These are phyloP conservation scores for Picea abies DNA, from an alignment of 83 land plant genomes.

Conservation along the genomic window DNA sequence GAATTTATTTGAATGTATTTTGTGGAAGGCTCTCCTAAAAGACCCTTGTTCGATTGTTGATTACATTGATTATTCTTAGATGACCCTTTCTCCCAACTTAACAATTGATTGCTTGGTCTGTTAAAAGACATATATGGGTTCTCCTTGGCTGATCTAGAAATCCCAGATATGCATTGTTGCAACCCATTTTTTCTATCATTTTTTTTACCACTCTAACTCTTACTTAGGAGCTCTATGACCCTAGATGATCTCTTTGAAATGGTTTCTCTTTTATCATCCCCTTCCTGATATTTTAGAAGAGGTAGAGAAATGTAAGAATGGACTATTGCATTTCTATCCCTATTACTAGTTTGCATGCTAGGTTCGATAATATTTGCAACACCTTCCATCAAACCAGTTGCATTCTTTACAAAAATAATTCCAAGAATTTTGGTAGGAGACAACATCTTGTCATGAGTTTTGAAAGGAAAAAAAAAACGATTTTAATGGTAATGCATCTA, in stretches of 20 bases:
- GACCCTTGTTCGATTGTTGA: too few species aligned
- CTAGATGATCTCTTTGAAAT: slow-evolving; percentile 21
- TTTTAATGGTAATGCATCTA: slow-evolving; percentile 53
- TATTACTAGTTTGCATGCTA: slow-evolving; percentile 30
- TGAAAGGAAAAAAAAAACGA: slow-evolving; percentile 49
- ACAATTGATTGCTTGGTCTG: not conserved
- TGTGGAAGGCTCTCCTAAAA: not conserved
- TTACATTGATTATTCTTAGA: too few species aligned
- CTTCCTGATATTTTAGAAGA: slow-evolving; percentile 41
- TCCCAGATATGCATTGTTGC: too few species aligned
- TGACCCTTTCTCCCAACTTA: too few species aligned
- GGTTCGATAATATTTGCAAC: slow-evolving; percentile 74
- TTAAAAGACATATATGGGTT: slow-evolving; percentile 4
- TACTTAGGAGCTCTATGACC: slow-evolving; percentile 31
- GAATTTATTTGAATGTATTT: too few species aligned
- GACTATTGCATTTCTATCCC: slow-evolving; percentile 22
- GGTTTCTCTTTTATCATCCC: slow-evolving; percentile 35
- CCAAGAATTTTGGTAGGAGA: slow-evolving; percentile 75
- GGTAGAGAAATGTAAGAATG: slow-evolving; percentile 32
- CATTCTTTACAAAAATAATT: slow-evolving; percentile 49
- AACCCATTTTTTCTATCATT: not conserved
- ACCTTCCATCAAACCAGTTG: slow-evolving; percentile 66
- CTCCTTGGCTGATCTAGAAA: slow-evolving; percentile 2
- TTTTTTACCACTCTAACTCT: slow-evolving; percentile 48
- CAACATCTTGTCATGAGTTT: slow-evolving; percentile 50